Evolutionary conservation across 768 basidiomycete genomes (phyloP), one percentile per base, ranked within the genome.

Genomic region (Gyrodon lividus): DNA sequence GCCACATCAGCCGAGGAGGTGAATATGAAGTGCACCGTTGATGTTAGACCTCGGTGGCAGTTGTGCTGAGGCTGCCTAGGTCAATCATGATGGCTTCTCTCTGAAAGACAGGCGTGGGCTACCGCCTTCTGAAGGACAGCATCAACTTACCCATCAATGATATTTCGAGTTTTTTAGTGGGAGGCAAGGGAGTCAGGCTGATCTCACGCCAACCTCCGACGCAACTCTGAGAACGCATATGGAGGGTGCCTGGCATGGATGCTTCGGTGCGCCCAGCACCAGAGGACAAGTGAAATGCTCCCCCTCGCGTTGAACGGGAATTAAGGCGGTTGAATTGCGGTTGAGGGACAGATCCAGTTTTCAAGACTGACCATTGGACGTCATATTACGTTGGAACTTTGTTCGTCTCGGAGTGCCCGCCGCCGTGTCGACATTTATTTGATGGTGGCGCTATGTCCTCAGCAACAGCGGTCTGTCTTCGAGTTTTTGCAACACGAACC

Each of bases 361-460:
- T 28, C 10, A 22, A 42, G 20, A 26, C 14, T n/a, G 34, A n/a
- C 34, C 34, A 10, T 12, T n/a, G 6, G 10, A 34, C 34, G n/a
- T 13, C 34, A 16, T 14, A 35, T 35, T 35, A 14, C 33, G 16
- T 13, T 12, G 12, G 33, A 34, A 10, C 34, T n/a, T 13, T 10
- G 12, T 35, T 20, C 43, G 9, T n/a, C 10, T 45, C 43, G 17
- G 24, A 31, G 31, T 45, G 19, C 17, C 13, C 42, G n/a, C 30
- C n/a, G n/a, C n/a, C n/a, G n/a, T n/a, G n/a, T n/a, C n/a, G 39
- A 35, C 33, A 40, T 37, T 19, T 39, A 17, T 43, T 33, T 54
- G 52, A 54, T 44, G 52, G 52, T 48, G 52, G 52, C 52, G 42
- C 42, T 34, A 41, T 1, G 13, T 41, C 12, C 23, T 24, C 41